Evolutionary conservation across 2,329 filamentous ascomycete species (phyloP), one percentile per base, ranked within the genome.

Genomic region (Fonsecaea erecta): DNA sequence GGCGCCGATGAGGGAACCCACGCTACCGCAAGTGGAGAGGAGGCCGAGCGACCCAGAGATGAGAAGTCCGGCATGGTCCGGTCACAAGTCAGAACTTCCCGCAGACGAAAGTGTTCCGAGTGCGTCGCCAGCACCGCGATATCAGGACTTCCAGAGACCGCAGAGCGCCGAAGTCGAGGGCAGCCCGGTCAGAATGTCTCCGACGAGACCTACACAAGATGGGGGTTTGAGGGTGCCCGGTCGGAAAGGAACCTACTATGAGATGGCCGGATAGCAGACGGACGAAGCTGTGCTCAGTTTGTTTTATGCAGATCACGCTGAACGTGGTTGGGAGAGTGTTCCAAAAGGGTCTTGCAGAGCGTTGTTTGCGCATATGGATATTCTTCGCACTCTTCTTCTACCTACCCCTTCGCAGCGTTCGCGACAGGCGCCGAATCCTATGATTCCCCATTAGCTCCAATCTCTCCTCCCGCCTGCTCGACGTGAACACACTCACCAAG

Each of bases 21-120:
- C 57, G 2, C 53, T 62, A 48, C 60, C 63, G 7, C 65, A 63
- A 8, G 35, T 61, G 34, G 43, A 54, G 8, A 16, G 18, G n/a
- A 40, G 43, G 40, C 43, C 60, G 24, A 48, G 34, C 12, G 58
- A 67, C 32, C 35, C 58, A 12, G 67, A 67, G 8, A 54, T 68
- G 58, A 52, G 64, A 53, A 70, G 67, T 37, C 63, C 68, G 7
- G 61, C 66, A 12, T 70, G 69, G 66, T 65, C 65, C 16, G 65
- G 67, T 48, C 66, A 70, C 60, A 71, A 69, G 52, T 68, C 70
- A 4, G 71, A 72, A 63, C 60, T 71, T 16, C 62, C 69, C 5
- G 68, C 66, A 12, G 62, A 68, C 37, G 68, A 66, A 35, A 64
- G 35, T 54, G 58, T 57, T 26, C 56, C 64, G 26, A 48, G 24